These are phyloP conservation scores for Podaxis sp. DNA, from an alignment of 768 basidiomycete species.

Conservation along the genomic window DNA sequence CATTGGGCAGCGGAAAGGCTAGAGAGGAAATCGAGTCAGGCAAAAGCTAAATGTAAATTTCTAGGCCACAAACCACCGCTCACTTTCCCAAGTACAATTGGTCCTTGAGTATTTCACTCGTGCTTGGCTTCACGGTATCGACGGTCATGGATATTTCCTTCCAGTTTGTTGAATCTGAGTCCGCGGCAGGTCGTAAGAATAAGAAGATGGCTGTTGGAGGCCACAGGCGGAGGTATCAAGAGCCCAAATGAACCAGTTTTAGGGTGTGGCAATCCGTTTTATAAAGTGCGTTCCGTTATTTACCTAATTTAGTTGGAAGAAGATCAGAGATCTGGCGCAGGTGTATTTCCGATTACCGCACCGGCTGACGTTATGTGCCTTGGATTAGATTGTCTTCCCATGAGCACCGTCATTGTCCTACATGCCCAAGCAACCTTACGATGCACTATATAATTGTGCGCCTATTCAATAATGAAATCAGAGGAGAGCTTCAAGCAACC, in stretches of 20 bases:
- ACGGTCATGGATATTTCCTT: neutral
- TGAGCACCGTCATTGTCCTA: neutral
- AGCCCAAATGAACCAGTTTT: neutral
- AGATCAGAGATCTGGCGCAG: neutral
- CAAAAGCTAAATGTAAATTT: neutral
- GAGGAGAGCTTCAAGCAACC: neutral
- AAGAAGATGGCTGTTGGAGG: neutral
- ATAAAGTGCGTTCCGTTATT: neutral
- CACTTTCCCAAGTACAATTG: slow-evolving; percentile 46
- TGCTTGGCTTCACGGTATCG: neutral
- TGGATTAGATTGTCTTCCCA: neutral
- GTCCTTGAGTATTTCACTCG: slow-evolving; percentile 35
- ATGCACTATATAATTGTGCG: neutral
- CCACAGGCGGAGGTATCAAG: neutral
- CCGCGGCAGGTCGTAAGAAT: neutral
- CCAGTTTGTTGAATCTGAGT: neutral
- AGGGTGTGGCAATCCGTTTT: neutral
- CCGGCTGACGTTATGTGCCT: slow-evolving; percentile 1
- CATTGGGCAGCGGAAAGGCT: slow-evolving; percentile 40
- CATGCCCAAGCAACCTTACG: neutral
- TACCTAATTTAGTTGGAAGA: neutral
- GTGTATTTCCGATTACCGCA: neutral
- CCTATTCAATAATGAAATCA: neutral
- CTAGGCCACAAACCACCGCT: slow-evolving; percentile 17
- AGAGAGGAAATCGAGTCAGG: neutral